A percentile compares a stretch with the other conserved stretches of the same genome.
phyloP scores from a whole-genome alignment of 2,329 filamentous ascomycete genomes.

The Colletotrichum liaoningense region DNA sequence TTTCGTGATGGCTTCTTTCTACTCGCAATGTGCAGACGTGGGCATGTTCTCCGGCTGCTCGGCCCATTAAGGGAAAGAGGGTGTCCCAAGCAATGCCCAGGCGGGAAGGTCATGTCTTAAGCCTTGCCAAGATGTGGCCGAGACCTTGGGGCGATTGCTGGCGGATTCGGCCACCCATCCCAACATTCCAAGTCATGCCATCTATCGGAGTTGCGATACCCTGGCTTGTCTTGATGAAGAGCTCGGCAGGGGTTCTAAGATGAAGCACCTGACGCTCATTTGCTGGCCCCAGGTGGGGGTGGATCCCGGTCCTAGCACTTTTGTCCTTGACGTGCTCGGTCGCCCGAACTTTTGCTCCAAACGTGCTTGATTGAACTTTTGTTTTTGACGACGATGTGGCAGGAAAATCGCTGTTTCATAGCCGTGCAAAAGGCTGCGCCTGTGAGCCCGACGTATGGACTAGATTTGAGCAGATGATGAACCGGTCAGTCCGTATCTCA shows the following conservation, averaged over 20 bases:
- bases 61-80: neutral
- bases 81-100: conserved; percentile 22
- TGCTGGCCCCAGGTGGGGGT: neutral
- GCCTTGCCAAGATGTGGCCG: conserved; percentile 17
- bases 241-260: neutral
- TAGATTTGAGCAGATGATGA: neutral
- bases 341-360: conserved; percentile 43
- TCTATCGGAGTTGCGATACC: neutral
- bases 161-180: conserved; percentile 22
- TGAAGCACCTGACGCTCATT: neutral
- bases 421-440: neutral
- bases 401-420: neutral
- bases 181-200: neutral
- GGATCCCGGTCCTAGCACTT: conserved; percentile 38
- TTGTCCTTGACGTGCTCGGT: conserved; percentile 24
- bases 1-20: neutral
- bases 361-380: conserved; percentile 45
- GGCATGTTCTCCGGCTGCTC: neutral
- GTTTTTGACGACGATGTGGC: conserved; percentile 36
- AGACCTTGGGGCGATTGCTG: neutral
- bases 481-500: neutral
- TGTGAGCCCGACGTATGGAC: neutral
- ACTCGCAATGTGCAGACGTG: neutral
- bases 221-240: neutral
- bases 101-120: conserved; percentile 17